Base-by-base conservation (phyloP, 2,329 filamentous ascomycete genomes). In the Colletotrichum sp. region DNA sequence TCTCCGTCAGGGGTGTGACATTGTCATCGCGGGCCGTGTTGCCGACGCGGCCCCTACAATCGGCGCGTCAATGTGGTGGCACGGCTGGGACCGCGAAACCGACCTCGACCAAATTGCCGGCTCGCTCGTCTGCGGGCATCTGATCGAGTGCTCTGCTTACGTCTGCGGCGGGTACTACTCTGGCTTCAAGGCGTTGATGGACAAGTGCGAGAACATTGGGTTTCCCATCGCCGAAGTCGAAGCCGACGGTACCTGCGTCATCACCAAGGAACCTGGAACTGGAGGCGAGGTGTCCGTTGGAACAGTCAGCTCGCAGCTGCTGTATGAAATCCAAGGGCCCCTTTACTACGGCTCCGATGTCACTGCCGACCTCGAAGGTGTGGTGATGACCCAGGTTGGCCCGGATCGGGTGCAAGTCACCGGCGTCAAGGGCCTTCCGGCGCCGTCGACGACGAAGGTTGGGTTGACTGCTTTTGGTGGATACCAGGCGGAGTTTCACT, bases 41-140 rank as follows among this genome's bases (percentile, higher is more conserved):
- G 83, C 86, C 0, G 87, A 88, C 75, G 87, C 87, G 1, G 86
- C 84, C 5, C 88, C 87, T 0, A 88, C 90, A 0, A 90, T 91
- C 67, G 90, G 87, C 0, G 88, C 88, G 0, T 89, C 89, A 0
- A 87, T 86, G 78, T 91, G 84, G 81, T 91, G 89, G 86, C 84
- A 91, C 70, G 81, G 83, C 3, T 91, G 89, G 90, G 73, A 75
- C 1, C 84, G 87, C 31, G 83, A 84, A 29, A 83, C 81, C 0
- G 83, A 87, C 36, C 90, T 85, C n/a, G 86, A 91, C 73, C 77
- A 83, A 34, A 82, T 91, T 8, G 89, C 89, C 0, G 86, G 87
- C 0, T 82, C 87, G 0, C 78, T 90, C 0, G 78, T 90, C 4
- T 87, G 87, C 0, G 88, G 86, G 1, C 87, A 90, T 78, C 78